Evolutionary conservation across 495 filamentous ascomycete species (phyloP), one percentile per base, ranked within the genome.

Genomic region (Glarea lozoyensis): DNA sequence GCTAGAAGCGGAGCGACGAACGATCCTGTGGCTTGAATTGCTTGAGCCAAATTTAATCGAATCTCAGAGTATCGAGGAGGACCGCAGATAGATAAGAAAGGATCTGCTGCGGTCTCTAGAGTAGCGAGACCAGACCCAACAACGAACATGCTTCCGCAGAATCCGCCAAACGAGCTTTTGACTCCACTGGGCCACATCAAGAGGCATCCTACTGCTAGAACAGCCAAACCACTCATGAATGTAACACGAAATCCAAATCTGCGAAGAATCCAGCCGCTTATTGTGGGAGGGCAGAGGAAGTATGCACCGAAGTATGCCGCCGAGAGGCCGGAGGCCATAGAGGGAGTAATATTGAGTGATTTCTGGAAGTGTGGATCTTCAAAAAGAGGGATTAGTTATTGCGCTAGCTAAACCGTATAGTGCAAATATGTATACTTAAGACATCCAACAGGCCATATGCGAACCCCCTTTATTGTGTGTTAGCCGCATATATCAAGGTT

Each of bases 71-170:
- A 79, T 40, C 71, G 64, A 0, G 81, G 81, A 2, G 82, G 82
- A 30, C 82, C 83, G 64, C 82, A 86, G 13, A 71, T 65, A 48
- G 51, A 50, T 4, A 62, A 36, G 38, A 60, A 62, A 5, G 75
- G 78, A 57, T 86, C 79, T 7, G 83, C 84, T 6, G 76, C 72
- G 2, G 83, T 86, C 52, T 88, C 84, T 33, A 88, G 73, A 2
- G 80, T 78, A 3, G 73, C 74, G 1, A 88, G 68, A 10, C 83
- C 82, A 38, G 73, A 68, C 10, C 83, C 82, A 40, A 86, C 78
- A 42, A 86, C 70, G 57, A 87, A 83, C 50, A 79, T 76, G 54
- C 67, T 67, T n/a, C 72, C 75, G 58, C 81, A 82, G 58, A 84
- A 86, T 16, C 81, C 82, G 20, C 68, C 75, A 54, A 86, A 86